Percentiles rank a stretch among this genome's conserved stretches.
phyloP scores from a whole-genome alignment of 2,329 filamentous ascomycete species.

The Ascomycota sp. region DNA sequence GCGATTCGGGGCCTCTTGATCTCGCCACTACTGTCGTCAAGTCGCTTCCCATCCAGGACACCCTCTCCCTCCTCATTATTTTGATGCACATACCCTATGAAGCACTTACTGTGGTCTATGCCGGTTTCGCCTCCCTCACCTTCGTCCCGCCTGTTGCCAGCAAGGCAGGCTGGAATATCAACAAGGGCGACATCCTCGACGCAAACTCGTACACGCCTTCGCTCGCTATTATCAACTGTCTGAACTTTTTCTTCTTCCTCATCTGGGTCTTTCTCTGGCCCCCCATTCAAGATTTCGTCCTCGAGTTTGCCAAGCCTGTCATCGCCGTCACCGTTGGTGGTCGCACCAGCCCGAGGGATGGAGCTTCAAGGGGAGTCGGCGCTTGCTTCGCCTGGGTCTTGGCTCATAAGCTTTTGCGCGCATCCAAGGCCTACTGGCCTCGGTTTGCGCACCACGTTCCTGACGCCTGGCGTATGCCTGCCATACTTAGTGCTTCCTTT shows the following conservation, averaged over 20 bases:
- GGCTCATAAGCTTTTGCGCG: conserved; percentile 27
- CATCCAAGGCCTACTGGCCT: conserved; percentile 25
- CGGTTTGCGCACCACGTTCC: conserved; percentile 23
- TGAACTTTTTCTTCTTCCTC: conserved; percentile 63
- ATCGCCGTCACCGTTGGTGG: conserved; percentile 80
- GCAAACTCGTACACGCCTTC: conserved; percentile 70
- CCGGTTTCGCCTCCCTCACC: conserved; percentile 77
- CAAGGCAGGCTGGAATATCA: conserved; percentile 56
- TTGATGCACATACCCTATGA: conserved; percentile 79
- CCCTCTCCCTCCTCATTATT: conserved; percentile 87
- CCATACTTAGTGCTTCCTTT: conserved; percentile 24
- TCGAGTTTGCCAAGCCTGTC: conserved; percentile 80
- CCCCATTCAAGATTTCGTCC: conserved; percentile 64
- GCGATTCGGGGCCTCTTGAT: conserved; percentile 49
- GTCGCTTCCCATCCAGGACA: conserved; percentile 79
- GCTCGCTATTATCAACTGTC: conserved; percentile 59
- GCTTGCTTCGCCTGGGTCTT: conserved; percentile 48
- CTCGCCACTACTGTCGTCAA: conserved; percentile 69
- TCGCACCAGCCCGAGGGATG: conserved; percentile 45
- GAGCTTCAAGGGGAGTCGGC: conserved; percentile 47
- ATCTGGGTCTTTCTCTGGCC: conserved; percentile 77
- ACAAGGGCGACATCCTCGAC: conserved; percentile 78
- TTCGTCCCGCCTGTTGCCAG: conserved; percentile 69
- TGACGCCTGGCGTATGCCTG: conserved; percentile 21
- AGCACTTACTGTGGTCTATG: conserved; percentile 70